Evolutionary conservation across 495 filamentous ascomycete species (phyloP).

Genomic region (Rhypophila decipiens): DNA sequence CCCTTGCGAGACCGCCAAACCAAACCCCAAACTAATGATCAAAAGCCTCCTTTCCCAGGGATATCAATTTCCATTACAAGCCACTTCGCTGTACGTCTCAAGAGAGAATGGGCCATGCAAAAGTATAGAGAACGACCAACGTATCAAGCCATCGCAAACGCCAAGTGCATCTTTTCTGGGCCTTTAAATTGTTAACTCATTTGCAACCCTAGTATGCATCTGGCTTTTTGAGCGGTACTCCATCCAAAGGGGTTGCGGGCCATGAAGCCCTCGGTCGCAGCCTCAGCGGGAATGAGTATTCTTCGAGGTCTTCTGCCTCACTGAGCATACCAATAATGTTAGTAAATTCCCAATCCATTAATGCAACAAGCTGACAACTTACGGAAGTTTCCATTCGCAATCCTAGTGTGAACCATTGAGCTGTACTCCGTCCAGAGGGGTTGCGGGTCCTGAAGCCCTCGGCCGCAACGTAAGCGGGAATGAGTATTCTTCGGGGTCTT

Average conservation of each 20-base stretch:
- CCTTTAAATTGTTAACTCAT: too few relatives aligned
- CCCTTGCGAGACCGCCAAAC: too few relatives aligned
- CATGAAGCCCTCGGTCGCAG: slow-evolving; percentile 49
- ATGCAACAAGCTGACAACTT: slow-evolving; percentile 43
- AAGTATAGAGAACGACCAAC: too few relatives aligned
- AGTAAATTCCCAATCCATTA: not conserved
- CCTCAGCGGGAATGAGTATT: slow-evolving; percentile 88
- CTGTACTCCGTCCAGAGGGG: slow-evolving; percentile 31
- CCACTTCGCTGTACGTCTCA: too few relatives aligned
- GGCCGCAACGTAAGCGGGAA: slow-evolving; percentile 78
- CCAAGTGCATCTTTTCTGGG: too few relatives aligned
- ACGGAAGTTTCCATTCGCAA: slow-evolving; percentile 98
- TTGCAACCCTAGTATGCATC: too few relatives aligned
- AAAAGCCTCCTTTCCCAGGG: too few relatives aligned
- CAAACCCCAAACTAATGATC: too few relatives aligned
- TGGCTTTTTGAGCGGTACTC: slow-evolving; percentile 34
- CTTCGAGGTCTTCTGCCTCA: slow-evolving; percentile 92
- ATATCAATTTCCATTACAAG: too few relatives aligned
- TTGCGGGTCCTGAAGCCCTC: slow-evolving; percentile 34
- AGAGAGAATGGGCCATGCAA: too few relatives aligned
- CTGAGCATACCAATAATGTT: slow-evolving; percentile 37
- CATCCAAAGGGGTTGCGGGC: slow-evolving; percentile 30
- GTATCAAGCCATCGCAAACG: too few relatives aligned
- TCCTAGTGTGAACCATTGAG: too few relatives aligned
- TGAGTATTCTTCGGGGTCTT: slow-evolving; percentile 88